A percentile compares a stretch with the other conserved stretches of the same genome.
phyloP scores from a whole-genome alignment of 768 basidiomycete genomes.

The Pulveroboletus sp. region DNA sequence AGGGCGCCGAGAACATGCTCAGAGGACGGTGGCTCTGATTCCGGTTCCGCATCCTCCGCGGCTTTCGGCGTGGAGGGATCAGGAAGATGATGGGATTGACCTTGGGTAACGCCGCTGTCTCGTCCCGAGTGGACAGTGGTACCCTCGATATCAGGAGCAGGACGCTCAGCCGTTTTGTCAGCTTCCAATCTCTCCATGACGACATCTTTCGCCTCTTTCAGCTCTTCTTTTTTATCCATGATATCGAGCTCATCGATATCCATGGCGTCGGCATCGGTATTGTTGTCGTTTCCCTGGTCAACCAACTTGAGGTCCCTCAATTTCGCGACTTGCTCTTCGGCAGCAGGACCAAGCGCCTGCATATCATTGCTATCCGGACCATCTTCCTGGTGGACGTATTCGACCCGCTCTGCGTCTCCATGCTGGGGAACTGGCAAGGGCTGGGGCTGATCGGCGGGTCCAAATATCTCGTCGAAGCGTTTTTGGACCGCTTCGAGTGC shows the following conservation, averaged over 20 bases:
- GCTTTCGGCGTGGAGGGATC: constrained; percentile 31
- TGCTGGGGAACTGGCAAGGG: constrained; percentile 36
- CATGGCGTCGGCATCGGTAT: constrained; percentile 41
- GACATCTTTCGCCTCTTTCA: constrained; percentile 25
- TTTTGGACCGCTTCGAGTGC: constrained; percentile 76
- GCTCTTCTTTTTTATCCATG: constrained; percentile 12
- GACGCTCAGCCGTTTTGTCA: constrained; percentile 26
- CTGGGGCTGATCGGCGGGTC: constrained; percentile 34
- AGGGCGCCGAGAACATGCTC: constrained; percentile 23
- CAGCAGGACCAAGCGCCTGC: constrained; percentile 89
- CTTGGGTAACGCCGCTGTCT: constrained; percentile 1
- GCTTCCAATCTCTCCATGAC: constrained; percentile 26
- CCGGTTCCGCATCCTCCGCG: constrained; percentile 24
- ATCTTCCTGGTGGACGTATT: constrained; percentile 62
- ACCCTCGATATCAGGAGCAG: constrained; percentile 40
- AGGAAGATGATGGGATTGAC: constrained; percentile 9
- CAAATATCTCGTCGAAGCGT: constrained; percentile 80
- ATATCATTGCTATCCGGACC: constrained; percentile 68
- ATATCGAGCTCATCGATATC: constrained; percentile 40
- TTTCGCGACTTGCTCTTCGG: constrained; percentile 78
- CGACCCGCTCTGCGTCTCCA: constrained; percentile 51
- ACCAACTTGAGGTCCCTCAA: constrained; percentile 77
- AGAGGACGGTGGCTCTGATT: constrained; percentile 15
- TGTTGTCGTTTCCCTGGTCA: constrained; percentile 53
- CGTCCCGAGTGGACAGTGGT: constrained; percentile 41